Base-by-base conservation (phyloP, 768 basidiomycete species). In the Amanita thiersii region DNA sequence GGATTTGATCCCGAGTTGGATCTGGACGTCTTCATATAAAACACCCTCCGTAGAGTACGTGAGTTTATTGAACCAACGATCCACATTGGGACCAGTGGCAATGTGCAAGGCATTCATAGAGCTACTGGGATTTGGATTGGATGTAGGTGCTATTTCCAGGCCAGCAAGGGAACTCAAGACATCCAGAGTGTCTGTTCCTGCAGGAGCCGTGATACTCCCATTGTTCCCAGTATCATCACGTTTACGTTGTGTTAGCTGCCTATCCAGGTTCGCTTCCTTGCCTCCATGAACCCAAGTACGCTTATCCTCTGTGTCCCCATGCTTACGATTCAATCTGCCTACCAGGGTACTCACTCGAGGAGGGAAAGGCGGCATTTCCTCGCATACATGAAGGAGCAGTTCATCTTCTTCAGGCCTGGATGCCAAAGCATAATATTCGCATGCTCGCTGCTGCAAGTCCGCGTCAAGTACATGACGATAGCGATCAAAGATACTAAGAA, bases 321-420 rank as follows among this genome's bases (percentile, higher is more conserved):
- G 84, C 56, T 93, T 94, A 56, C 79, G 82, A 58, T 94, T 86
- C 29, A 99, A 65, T 37, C 91, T 75, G 35, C 78, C 86, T 37
- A 96, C 69, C 5, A 99, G 69, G 2, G 93, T 85, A 45, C 91
- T 94, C 50, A 90, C 87, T 35, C 96, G 79, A 39, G 94, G 86
- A 3, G 94, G 93, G 72, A 96, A 99, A 3, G 94, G 92, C 1
- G 96, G 96, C 83, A 99, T 98, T 63, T 98, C 96, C 59, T 98
- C 96, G 58, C 93, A 97, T 10, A 98, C 79, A 48, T 89, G 88
- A 56, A 92, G 87, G 31, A 99, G 67, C 32, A 98, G 71, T 49
- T 92, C 92, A 52, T 98, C 93, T 25, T 92, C 90, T 37, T 93
- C 90, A 14, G 82, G 68, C 26, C 90, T 71, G 18, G 73, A 78